phyloP scores from a whole-genome alignment of 73 alveolate species.

The Tetrahymena thermophila region DNA sequence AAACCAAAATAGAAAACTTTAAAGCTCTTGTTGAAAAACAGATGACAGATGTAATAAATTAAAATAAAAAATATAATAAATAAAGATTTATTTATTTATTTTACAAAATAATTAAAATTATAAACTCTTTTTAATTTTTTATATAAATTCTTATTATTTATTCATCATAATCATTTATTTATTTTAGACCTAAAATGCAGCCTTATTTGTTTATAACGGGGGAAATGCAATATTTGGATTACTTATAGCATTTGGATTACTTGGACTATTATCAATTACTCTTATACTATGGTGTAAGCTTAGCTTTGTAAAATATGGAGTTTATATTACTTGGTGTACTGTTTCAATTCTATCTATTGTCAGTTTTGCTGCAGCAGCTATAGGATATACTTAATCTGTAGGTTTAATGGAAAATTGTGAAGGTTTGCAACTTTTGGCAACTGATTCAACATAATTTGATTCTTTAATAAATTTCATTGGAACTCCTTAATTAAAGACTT shows the following conservation, averaged over 20 bases:
- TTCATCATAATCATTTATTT: neutral
- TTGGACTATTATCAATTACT: neutral
- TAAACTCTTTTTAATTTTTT: too few species aligned
- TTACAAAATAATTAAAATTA: too few species aligned
- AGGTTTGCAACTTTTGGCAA: neutral
- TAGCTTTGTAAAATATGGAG: neutral
- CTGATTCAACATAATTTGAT: neutral
- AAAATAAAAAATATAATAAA: too few species aligned
- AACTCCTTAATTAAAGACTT: neutral
- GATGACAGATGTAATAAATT: neutral
- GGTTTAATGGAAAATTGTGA: neutral
- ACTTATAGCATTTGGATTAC: neutral
- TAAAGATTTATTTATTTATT: too few species aligned
- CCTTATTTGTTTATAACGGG: neutral
- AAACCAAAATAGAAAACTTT: neutral
- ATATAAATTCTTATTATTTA: neutral
- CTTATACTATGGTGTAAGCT: neutral
- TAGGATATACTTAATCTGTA: neutral
- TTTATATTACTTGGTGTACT: neutral
- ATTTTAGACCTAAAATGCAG: neutral
- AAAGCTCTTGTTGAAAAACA: neutral
- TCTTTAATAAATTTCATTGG: neutral
- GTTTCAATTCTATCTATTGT: neutral
- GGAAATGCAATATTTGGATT: neutral
- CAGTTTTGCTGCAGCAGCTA: neutral